phyloP scores from a whole-genome alignment of 2,329 filamentous ascomycete genomes.

The Phaeophleospora eucalypticola region DNA sequence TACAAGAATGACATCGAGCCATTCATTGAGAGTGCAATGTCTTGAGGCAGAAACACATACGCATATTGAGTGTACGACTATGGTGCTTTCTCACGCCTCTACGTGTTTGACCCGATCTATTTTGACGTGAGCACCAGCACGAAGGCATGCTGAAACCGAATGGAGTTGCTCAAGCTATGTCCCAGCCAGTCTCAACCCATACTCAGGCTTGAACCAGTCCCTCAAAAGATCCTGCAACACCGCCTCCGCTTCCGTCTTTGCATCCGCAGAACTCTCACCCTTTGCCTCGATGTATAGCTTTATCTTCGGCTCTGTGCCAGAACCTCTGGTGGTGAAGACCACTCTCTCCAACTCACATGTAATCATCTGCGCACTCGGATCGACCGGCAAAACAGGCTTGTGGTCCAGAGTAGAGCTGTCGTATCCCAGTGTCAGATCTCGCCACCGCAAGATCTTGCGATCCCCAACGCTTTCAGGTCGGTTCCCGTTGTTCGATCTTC shows the following conservation, averaged over 20 bases:
- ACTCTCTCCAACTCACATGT: constrained; percentile 57
- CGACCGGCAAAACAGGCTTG: constrained; percentile 53
- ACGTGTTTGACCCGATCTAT: no score
- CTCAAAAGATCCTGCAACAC: constrained; percentile 44
- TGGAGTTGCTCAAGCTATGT: constrained; percentile 9
- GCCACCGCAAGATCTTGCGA: constrained; percentile 54
- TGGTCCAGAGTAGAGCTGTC: constrained; percentile 54
- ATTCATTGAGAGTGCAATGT: no score
- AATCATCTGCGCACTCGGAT: constrained; percentile 59
- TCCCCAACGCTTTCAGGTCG: constrained; percentile 40
- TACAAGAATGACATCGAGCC: no score
- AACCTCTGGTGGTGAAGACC: constrained; percentile 57
- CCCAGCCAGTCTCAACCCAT: constrained; percentile 29
- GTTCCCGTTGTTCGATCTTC: constrained; percentile 34
- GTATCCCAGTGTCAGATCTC: constrained; percentile 58
- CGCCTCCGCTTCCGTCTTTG: constrained; percentile 42
- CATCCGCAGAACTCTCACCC: constrained; percentile 39
- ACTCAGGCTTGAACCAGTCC: constrained; percentile 46
- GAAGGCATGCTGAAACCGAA: no score
- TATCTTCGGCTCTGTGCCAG: constrained; percentile 64
- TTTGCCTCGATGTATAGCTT: constrained; percentile 55
- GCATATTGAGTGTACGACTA: no score
- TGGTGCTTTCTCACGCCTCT: no score
- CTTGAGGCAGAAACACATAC: no score
- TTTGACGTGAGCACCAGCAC: no score